phyloP scores from a whole-genome alignment of 2,329 filamentous ascomycete genomes.

The Pyrenophora tritici-repentis region DNA sequence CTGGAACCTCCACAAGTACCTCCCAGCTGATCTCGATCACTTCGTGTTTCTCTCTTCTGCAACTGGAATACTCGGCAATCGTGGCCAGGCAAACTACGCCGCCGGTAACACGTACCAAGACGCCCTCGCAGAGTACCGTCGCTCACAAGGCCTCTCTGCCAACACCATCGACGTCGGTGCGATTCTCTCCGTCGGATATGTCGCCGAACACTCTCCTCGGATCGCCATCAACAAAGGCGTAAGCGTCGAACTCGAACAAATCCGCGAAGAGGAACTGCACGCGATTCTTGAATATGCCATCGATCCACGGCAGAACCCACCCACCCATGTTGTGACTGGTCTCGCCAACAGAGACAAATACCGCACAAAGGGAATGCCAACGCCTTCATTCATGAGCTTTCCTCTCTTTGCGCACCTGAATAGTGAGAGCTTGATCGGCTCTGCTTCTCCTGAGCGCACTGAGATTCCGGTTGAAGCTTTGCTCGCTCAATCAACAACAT shows the following conservation, averaged over 20 bases:
- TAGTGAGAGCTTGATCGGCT: not conserved
- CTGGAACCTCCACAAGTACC: slow-evolving; percentile 24
- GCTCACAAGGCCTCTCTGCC: not conserved
- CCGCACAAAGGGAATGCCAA: not conserved
- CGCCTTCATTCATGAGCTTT: not conserved
- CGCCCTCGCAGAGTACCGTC: slow-evolving; percentile 10
- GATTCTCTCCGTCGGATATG: slow-evolving; percentile 1
- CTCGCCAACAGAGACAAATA: slow-evolving; percentile 1
- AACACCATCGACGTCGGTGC: slow-evolving; percentile 1
- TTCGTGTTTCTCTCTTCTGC: slow-evolving; percentile 28
- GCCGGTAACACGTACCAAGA: slow-evolving; percentile 7
- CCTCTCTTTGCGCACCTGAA: not conserved
- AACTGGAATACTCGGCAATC: slow-evolving; percentile 11
- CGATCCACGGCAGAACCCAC: not conserved
- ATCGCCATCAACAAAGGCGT: slow-evolving; percentile 1
- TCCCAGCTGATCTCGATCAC: slow-evolving; percentile 13
- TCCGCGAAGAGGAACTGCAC: slow-evolving; percentile 1
- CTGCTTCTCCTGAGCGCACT: not conserved
- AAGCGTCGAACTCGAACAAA: slow-evolving; percentile 1
- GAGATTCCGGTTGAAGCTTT: not conserved
- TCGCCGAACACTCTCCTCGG: not conserved
- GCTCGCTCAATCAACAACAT: not conserved
- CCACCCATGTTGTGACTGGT: not conserved
- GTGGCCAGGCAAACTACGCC: slow-evolving; percentile 5
- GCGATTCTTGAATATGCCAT: slow-evolving; percentile 1